phyloP scores from a whole-genome alignment of 768 basidiomycete genomes.

The Lentinula lateritia region DNA sequence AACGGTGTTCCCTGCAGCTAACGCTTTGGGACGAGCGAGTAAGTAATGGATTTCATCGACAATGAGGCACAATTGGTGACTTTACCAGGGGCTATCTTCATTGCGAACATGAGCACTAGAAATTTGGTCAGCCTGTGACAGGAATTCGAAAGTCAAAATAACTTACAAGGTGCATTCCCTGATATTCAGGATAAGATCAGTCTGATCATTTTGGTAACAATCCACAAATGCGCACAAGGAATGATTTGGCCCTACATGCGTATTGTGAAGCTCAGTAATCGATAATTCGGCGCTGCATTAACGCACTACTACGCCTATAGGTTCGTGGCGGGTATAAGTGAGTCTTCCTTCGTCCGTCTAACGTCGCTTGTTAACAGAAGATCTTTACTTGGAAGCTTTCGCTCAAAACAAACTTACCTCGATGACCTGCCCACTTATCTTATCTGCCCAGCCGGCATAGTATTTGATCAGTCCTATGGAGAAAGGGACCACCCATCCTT shows the following conservation, averaged over 20 bases:
- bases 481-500: conserved; percentile 8
- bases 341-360: conserved; percentile 30
- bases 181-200: background rate
- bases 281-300: conserved; percentile 4
- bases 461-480: conserved; percentile 32
- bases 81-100: conserved; percentile 46
- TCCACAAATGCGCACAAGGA: background rate
- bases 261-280: background rate
- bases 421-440: conserved; percentile 40
- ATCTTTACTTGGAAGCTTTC: background rate
- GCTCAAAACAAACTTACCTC: conserved; percentile 13
- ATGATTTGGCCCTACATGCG: background rate
- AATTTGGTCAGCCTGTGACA: background rate
- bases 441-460: conserved; percentile 52
- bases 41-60: background rate
- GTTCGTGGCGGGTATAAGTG: conserved; percentile 58
- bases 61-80: no score
- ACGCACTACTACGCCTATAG: conserved; percentile 43
- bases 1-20: conserved; percentile 57
- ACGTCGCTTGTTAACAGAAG: background rate
- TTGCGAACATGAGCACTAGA: conserved; percentile 34
- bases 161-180: conserved; percentile 3
- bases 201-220: background rate
- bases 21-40: conserved; percentile 23
- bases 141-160: background rate